Base-by-base conservation (phyloP, 768 basidiomycete genomes). In the Mrakia frigida region DNA sequence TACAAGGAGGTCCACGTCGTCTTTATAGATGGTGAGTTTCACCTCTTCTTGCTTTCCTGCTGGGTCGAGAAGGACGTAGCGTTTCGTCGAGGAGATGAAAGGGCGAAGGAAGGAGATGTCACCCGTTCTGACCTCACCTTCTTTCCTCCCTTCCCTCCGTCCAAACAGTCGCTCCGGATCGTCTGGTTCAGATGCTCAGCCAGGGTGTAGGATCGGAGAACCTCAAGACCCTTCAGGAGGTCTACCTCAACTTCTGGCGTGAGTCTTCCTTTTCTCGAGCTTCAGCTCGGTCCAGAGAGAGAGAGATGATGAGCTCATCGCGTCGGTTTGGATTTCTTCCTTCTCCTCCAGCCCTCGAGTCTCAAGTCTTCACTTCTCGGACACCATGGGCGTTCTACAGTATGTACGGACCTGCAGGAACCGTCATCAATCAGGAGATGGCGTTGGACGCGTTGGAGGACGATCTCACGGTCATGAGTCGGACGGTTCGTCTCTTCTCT, bases 201-300 rank as follows among this genome's bases (percentile, higher is more conserved):
- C 84, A 89, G 7, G 92, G 91, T 0, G 84, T 91, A 2, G 93
- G 92, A 10, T 89, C 91, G 76, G 90, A 91, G 1, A 87, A 89
- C 79, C 86, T 98, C n/a, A 87, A 87, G 77, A 88, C 86, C 5
- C 83, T 96, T 72, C 90, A 90, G 79, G 97, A 99, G 81, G 86
- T 98, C 50, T 98, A 90, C 83, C 83, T 97, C 79, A 96, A 98
- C 83, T 92, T 96, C 84, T 91, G 92, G 90, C 89, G 96, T 95
- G 78, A 74, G 92, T 56, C 13, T 84, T 9, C 1, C 0, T 50
- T 21, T 18, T 2, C 50, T 21, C 11, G 46, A 28, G 53, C 33
- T 50, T 18, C 16, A 50, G 46, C 43, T n/a, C 71, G 71, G 5
- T 53, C 52, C 43, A 39, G 6, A 5, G 21, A 37, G 35, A 68